Percentiles rank a stretch among this genome's conserved stretches.
These are phyloP conservation scores for Gleditsia sinensis DNA, from an alignment of 306 rosid species.

Conservation along the genomic window DNA sequence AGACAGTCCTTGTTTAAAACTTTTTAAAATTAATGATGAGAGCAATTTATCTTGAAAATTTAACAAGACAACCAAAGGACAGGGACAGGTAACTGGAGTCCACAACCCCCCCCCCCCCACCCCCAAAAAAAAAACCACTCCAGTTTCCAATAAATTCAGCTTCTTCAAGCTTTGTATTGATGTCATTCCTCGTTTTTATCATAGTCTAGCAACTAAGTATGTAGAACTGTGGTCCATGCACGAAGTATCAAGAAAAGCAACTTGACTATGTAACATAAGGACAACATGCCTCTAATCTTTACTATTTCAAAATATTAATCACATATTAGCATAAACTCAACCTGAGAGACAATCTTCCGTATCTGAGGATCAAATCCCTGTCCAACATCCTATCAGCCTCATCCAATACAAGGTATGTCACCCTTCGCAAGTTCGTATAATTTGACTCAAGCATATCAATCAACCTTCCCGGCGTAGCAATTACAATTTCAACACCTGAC, in stretches of 20 bases:
- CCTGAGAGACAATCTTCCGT: conserved; percentile 93
- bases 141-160: too few relatives aligned
- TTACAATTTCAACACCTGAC: conserved; percentile 87
- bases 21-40: too few relatives aligned
- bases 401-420: conserved; percentile 88
- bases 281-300: neutral
- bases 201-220: neutral
- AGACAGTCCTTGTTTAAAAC: neutral
- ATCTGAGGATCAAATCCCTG: conserved; percentile 98
- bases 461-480: conserved; percentile 95
- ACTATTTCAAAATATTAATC: conserved; percentile 24
- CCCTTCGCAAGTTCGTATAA: conserved; percentile 94
- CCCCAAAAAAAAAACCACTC: too few relatives aligned
- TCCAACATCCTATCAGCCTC: conserved; percentile 98
- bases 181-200: neutral
- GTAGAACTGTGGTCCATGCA: neutral
- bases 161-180: too few relatives aligned
- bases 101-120: too few relatives aligned
- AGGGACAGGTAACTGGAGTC: too few relatives aligned
- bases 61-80: neutral
- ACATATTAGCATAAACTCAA: conserved; percentile 28
- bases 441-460: conserved; percentile 95
- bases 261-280: conserved; percentile 7
- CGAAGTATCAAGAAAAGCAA: conserved; percentile 11
- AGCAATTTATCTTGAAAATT: neutral